Evolutionary conservation across 1,139 yeast species (phyloP).

Genomic region (Zygosaccharomyces sapae): DNA sequence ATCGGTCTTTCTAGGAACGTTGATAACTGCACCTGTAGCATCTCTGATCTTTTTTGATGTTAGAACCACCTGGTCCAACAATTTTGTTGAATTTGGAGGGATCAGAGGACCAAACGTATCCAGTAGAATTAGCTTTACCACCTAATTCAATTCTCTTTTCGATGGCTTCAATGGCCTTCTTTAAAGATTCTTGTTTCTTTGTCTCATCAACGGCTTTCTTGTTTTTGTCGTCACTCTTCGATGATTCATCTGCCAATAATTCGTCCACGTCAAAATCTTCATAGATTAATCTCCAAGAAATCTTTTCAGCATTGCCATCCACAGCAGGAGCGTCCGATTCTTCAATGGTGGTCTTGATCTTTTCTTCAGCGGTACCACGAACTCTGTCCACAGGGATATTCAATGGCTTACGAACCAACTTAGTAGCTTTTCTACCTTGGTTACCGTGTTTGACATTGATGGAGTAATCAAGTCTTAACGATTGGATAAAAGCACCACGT

Average conservation of each 20-base stretch:
- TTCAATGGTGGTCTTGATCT: slow-evolving; percentile 46
- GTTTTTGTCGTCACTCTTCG: slow-evolving; percentile 36
- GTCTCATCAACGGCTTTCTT: slow-evolving; percentile 33
- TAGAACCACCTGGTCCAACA: slow-evolving; percentile 75
- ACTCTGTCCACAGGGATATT: slow-evolving; percentile 50
- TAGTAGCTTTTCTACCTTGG: slow-evolving; percentile 47
- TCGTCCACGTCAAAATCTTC: slow-evolving; percentile 34
- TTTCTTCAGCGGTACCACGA: slow-evolving; percentile 43
- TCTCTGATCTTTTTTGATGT: slow-evolving; percentile 60
- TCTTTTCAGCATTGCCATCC: slow-evolving; percentile 37
- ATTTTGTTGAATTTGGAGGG: slow-evolving; percentile 51
- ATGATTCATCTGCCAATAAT: slow-evolving; percentile 39
- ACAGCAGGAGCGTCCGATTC: slow-evolving; percentile 29
- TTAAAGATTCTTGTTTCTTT: slow-evolving; percentile 33
- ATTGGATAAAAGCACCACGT: slow-evolving; percentile 62
- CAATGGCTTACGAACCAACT: slow-evolving; percentile 42
- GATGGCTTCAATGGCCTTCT: slow-evolving; percentile 31
- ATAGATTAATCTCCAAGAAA: slow-evolving; percentile 61
- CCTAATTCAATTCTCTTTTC: slow-evolving; percentile 37
- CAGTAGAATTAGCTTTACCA: slow-evolving; percentile 41
- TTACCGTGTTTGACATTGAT: slow-evolving; percentile 64
- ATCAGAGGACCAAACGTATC: slow-evolving; percentile 48
- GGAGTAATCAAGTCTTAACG: slow-evolving; percentile 49
- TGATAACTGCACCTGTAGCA: slow-evolving; percentile 54
- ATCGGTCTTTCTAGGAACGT: slow-evolving; percentile 60